Percentiles rank a stretch among this genome's conserved stretches.
phyloP scores from a whole-genome alignment of 2,329 filamentous ascomycete genomes.

The Nannizziopsis arthrosporioides region DNA sequence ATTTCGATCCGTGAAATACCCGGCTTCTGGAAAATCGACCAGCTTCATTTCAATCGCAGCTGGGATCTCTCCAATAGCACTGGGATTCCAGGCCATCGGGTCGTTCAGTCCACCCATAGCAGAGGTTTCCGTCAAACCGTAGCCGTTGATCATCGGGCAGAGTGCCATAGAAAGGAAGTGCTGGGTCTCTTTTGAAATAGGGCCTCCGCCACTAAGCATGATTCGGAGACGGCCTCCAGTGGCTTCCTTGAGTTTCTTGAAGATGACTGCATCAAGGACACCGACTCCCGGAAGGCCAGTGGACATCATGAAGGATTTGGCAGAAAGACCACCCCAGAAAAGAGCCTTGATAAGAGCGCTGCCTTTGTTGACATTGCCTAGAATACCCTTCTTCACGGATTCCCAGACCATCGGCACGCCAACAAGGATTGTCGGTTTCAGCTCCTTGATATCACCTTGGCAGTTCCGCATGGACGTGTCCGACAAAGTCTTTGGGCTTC shows the following conservation, averaged over 20 bases:
- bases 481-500: slow-evolving; percentile 76
- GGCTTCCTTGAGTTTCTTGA: slow-evolving; percentile 80
- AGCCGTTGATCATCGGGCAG: slow-evolving; percentile 87
- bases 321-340: slow-evolving; percentile 59
- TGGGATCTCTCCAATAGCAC: slow-evolving; percentile 49
- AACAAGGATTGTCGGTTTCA: slow-evolving; percentile 78
- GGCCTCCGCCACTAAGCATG: slow-evolving; percentile 88
- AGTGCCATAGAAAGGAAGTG: slow-evolving; percentile 85
- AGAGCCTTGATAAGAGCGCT: slow-evolving; percentile 60
- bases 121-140: slow-evolving; percentile 87
- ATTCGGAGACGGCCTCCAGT: slow-evolving; percentile 82
- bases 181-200: slow-evolving; percentile 75
- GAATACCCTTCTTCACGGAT: slow-evolving; percentile 88
- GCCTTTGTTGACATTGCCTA: slow-evolving; percentile 62
- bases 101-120: slow-evolving; percentile 54
- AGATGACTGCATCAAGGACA: slow-evolving; percentile 70
- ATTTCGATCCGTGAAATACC: slow-evolving; percentile 77
- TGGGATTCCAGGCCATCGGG: slow-evolving; percentile 63
- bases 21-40: slow-evolving; percentile 82
- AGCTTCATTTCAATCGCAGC: slow-evolving; percentile 64
- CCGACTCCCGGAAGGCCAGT: slow-evolving; percentile 44
- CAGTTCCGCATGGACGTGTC: slow-evolving; percentile 80
- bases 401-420: slow-evolving; percentile 97
- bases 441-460: slow-evolving; percentile 84
- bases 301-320: slow-evolving; percentile 50